Conservation (phyloP, 169 alveolate genomes). For the Cryptosporidium felis region DNA sequence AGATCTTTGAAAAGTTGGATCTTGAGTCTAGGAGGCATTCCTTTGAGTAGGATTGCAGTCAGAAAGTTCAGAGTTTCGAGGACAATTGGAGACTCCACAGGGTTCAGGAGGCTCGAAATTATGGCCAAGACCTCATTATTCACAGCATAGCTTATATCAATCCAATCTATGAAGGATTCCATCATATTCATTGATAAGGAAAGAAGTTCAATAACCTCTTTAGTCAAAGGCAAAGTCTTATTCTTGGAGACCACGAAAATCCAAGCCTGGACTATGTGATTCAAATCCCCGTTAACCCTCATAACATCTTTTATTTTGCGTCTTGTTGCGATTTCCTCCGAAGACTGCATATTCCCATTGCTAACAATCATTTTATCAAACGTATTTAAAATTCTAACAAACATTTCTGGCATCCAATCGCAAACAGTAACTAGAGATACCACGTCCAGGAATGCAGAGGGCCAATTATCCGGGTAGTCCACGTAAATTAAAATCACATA, state of each 20-base stretch:
- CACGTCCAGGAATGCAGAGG: slow-evolving; percentile 47
- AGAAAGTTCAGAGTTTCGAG: slow-evolving; percentile 45
- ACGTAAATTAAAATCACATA: slow-evolving; percentile 26
- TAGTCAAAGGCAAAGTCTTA: not conserved
- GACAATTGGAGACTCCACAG: slow-evolving; percentile 35
- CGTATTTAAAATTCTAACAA: slow-evolving; percentile 32
- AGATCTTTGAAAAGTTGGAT: slow-evolving; percentile 34
- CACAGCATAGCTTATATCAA: slow-evolving; percentile 52
- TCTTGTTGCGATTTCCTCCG: slow-evolving; percentile 33
- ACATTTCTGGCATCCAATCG: slow-evolving; percentile 53
- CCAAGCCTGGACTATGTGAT: slow-evolving; percentile 52
- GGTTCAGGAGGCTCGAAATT: slow-evolving; percentile 1
- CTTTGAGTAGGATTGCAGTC: slow-evolving; percentile 42
- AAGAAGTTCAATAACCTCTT: not conserved
- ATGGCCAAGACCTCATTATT: slow-evolving; percentile 42
- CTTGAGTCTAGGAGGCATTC: slow-evolving; percentile 38
- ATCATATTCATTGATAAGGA: slow-evolving; percentile 27
- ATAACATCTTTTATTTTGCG: slow-evolving; percentile 54
- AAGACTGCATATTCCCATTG: not conserved
- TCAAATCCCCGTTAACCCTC: slow-evolving; percentile 52
- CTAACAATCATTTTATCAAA: slow-evolving; percentile 54
- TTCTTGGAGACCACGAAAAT: slow-evolving; percentile 29
- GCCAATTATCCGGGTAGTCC: slow-evolving; percentile 69
- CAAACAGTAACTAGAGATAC: slow-evolving; percentile 11
- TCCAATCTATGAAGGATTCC: slow-evolving; percentile 60